Base-by-base conservation (phyloP, 345 rosid species). In the Camelina laxa region DNA sequence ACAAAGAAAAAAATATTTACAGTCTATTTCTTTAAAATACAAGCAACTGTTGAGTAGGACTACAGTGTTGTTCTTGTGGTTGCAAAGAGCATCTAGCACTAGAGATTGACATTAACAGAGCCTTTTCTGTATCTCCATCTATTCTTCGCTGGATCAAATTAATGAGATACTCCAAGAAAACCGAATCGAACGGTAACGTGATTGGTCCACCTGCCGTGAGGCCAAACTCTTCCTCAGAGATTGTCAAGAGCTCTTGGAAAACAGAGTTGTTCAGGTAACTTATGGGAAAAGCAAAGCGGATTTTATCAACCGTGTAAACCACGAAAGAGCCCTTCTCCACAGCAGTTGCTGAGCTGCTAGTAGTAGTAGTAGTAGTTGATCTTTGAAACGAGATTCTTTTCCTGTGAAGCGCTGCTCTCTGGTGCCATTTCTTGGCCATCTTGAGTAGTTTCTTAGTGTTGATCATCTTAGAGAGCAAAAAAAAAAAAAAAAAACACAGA, bases 171-270 rank as follows among this genome's bases (percentile, higher is more conserved):
- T 75, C 75, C 39, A 81, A 12, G 59, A 75, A 75, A n/a, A 2
- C 13, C 0, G 74, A 64, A 48, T 85, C 74, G 10, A 75, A 75
- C 14, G 80, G 76, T 39, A 83, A 44, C 5, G 58, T 80, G 65
- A 83, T 83, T 0, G 75, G 82, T 24, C 79, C 74, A 1, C 39
- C 73, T 0, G 51, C 61, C 3, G 81, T 67, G 0, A 81, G 45
- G 1, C 83, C 80, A 21, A 75, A 79, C 56, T 81, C 84, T 70
- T 84, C 81, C 60, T 74, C 84, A 6, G 81, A 70, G 39, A 81
- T 79, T 17, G 19, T 74, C 30, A 81, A 59, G 53, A 84, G 74
- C 22, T 79, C 76, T 63, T 61, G 59, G 38, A 81, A 33, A 39
- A 79, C 27, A 4, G 24, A 31, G 33, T 51, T 60, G 61, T 17